Evolutionary conservation across 495 filamentous ascomycete species (phyloP).

Genomic region (Xylaria grammica): DNA sequence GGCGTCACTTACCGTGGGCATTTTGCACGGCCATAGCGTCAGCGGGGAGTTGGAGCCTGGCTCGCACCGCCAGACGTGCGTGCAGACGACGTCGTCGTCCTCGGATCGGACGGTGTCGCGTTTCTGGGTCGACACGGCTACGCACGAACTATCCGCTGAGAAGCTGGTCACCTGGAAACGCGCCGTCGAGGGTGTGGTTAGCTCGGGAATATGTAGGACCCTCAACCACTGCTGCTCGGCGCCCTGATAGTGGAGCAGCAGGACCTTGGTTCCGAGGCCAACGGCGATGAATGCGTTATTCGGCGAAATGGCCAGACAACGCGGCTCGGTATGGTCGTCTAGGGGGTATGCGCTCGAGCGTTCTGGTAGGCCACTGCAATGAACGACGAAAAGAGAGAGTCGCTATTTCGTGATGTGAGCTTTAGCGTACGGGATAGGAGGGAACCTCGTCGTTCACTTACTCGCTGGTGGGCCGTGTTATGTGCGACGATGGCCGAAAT

Average conservation of each 20-base stretch:
- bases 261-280: slow-evolving; percentile 8
- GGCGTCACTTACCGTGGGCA: slow-evolving; percentile 13
- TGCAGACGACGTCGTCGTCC: slow-evolving; percentile 17
- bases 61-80: slow-evolving; percentile 18
- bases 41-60: slow-evolving; percentile 3
- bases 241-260: slow-evolving; percentile 13
- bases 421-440: background rate
- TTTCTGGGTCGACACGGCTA: slow-evolving; percentile 24
- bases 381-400: slow-evolving; percentile 10
- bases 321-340: slow-evolving; percentile 8
- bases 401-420: background rate
- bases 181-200: background rate
- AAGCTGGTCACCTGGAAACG: slow-evolving; percentile 22
- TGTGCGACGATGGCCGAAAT: slow-evolving; percentile 8
- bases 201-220: slow-evolving; percentile 3
- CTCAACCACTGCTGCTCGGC: slow-evolving; percentile 15
- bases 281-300: slow-evolving; percentile 15
- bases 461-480: slow-evolving; percentile 6
- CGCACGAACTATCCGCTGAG: slow-evolving; percentile 15
- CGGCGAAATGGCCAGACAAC: slow-evolving; percentile 17
- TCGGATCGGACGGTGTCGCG: slow-evolving; percentile 2
- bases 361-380: slow-evolving; percentile 11
- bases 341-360: slow-evolving; percentile 13
- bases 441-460: background rate
- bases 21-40: slow-evolving; percentile 17